Evolutionary conservation across 495 filamentous ascomycete species (phyloP), one percentile per base, ranked within the genome.

Genomic region (Neurospora tetrasperma): DNA sequence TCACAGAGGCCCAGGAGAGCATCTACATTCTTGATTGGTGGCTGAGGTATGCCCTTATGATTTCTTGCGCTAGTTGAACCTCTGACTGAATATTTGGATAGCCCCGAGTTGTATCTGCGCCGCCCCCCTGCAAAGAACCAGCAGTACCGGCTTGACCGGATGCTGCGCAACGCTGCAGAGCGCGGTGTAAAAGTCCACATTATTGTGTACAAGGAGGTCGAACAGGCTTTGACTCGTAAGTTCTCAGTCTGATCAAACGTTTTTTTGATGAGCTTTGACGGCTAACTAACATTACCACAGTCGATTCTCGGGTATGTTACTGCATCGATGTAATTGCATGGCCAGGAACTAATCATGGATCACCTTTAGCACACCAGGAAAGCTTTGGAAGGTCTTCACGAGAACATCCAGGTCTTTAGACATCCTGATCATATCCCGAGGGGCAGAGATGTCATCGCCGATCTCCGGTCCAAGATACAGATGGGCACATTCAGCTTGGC

Each of bases 21-120:
- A 93, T 98, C 74, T 97, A 93, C 89, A 97, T 98, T 74, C 82
- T 97, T 69, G 95, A 98, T 80, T 97, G 93, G 94, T 97, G 94
- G 94, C 82, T 97, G 71, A 94, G 77, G 78, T 80, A 76, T 38
- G 44, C 70, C 11, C 23, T n/a, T 23, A 5, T 20, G n/a, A 6
- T 4, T 4, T 23, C 40, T 11, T 20, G 12, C 69, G 27, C 18
- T 38, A 70, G 18, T 71, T 39, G 75, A 77, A 23, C 20, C 10
- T 72, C 18, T 38, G 35, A 66, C 70, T 20, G 12, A 6, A 48
- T 16, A 14, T 35, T 42, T 35, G 12, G 6, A 20, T 20, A 80
- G 90, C 38, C 93, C 93, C 4, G 95, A 98, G 82, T 85, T 97
- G 3, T 97, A 97, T 78, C 86, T 98, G 70, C 89, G 95, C 74